Evolutionary conservation across 2,329 filamentous ascomycete genomes (phyloP).

Genomic region (Hymenoscyphus scutula): DNA sequence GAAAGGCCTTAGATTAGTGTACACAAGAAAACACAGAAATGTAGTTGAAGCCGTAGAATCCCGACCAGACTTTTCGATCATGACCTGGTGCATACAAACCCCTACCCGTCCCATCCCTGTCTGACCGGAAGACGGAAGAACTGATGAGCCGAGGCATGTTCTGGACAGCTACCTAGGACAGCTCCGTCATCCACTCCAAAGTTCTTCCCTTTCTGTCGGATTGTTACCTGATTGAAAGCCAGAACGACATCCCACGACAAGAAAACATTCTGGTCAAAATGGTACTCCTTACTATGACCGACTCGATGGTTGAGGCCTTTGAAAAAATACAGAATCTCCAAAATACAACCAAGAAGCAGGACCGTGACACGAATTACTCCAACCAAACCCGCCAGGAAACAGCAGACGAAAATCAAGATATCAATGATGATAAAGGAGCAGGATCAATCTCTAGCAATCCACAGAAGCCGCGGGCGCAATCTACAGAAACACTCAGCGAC

Average conservation of each 20-base stretch:
- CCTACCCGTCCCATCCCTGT: conserved; percentile 19
- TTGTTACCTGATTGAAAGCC: background rate
- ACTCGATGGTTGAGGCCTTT: conserved; percentile 63
- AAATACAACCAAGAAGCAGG: background rate
- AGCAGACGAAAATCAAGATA: background rate
- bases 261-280: conserved; percentile 43
- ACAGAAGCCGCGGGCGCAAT: background rate
- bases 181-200: background rate
- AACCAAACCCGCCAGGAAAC: background rate
- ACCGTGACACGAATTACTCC: conserved; percentile 6
- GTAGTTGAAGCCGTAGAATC: conserved; percentile 20
- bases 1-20: background rate
- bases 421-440: background rate
- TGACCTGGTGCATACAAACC: background rate
- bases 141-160: background rate
- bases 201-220: background rate
- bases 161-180: no score
- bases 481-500: background rate
- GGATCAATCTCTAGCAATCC: background rate
- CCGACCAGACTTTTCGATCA: conserved; percentile 29
- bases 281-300: conserved; percentile 77
- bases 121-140: conserved; percentile 14
- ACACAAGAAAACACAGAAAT: conserved; percentile 10
- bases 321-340: conserved; percentile 35
- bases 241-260: background rate